These are phyloP conservation scores for Apiospora arundinis DNA, from an alignment of 2,329 filamentous ascomycete species.

Conservation along the genomic window DNA sequence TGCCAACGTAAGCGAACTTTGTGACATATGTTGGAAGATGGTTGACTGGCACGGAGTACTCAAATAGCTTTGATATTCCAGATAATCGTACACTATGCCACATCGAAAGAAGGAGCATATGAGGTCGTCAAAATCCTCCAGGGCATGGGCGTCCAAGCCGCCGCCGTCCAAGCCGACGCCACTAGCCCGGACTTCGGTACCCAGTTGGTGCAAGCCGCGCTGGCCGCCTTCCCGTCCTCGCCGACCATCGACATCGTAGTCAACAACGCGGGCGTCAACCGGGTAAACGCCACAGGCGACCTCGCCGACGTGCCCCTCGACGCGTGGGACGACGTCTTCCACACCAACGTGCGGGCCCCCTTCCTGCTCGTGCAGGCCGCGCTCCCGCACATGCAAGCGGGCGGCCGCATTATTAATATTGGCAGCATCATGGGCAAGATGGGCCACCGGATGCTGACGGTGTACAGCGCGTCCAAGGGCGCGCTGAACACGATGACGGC, in stretches of 20 bases:
- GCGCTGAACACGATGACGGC: conserved; percentile 42
- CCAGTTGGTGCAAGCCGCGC: conserved; percentile 42
- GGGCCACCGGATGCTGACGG: conserved; percentile 25
- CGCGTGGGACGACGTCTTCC: conserved; percentile 37
- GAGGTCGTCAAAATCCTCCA: not conserved
- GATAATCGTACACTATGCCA: not conserved
- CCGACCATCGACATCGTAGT: conserved; percentile 51
- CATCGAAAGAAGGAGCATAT: not conserved
- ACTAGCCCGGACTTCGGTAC: conserved; percentile 37
- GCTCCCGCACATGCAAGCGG: conserved; percentile 40
- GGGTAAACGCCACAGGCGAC: conserved; percentile 27
- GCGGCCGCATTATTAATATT: conserved; percentile 43
- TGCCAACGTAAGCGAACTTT: not conserved
- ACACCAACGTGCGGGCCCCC: conserved; percentile 43
- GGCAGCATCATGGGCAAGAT: conserved; percentile 34
- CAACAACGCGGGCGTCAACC: conserved; percentile 45
- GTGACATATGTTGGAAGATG: no score
- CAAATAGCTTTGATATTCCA: not conserved
- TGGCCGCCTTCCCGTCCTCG: conserved; percentile 40
- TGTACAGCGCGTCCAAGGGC: conserved; percentile 42
- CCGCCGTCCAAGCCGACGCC: conserved; percentile 42
- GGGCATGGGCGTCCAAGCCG: conserved; percentile 36
- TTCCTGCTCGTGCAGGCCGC: conserved; percentile 44
- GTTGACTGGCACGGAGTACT: not conserved
- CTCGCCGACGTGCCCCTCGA: conserved; percentile 35